Percentiles rank a stretch among this genome's conserved stretches.
Conservation (phyloP, 2,329 filamentous ascomycete species). For the Xylaria sp. region DNA sequence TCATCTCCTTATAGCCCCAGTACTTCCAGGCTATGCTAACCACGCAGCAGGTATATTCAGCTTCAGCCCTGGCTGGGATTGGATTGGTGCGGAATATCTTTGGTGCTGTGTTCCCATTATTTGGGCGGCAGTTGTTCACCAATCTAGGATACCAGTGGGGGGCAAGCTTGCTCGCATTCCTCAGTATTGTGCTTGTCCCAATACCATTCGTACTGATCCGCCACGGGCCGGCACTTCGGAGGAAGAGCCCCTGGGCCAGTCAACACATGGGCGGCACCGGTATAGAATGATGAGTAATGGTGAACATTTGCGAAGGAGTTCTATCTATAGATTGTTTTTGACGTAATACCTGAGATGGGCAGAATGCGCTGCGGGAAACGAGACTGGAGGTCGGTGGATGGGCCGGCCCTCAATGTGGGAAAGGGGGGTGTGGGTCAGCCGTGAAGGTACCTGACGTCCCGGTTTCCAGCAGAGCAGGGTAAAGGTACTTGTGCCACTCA, state of each 20-base stretch:
- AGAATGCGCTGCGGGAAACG: no score
- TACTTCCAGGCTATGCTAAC: background rate
- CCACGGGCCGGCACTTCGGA: conserved; percentile 30
- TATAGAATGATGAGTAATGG: background rate
- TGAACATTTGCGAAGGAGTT: no score
- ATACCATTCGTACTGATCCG: conserved; percentile 36
- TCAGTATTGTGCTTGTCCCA: conserved; percentile 40
- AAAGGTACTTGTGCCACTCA: no score
- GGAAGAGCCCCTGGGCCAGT: conserved; percentile 33
- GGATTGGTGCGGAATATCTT: conserved; percentile 43
- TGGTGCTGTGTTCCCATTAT: conserved; percentile 44
- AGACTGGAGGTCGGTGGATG: no score
- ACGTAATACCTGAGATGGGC: no score
- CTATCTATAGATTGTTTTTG: no score
- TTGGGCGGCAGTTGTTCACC: conserved; percentile 39
- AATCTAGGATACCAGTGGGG: conserved; percentile 42
- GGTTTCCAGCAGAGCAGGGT: no score
- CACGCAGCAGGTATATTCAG: conserved; percentile 39
- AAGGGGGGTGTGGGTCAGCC: no score
- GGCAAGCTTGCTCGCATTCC: conserved; percentile 38
- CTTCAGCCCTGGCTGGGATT: conserved; percentile 45
- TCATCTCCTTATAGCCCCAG: background rate
- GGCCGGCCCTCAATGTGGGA: no score
- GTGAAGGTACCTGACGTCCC: no score
- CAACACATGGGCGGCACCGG: conserved; percentile 29